Conservation (phyloP, 257 asterid species). For the Fraxinus americana region DNA sequence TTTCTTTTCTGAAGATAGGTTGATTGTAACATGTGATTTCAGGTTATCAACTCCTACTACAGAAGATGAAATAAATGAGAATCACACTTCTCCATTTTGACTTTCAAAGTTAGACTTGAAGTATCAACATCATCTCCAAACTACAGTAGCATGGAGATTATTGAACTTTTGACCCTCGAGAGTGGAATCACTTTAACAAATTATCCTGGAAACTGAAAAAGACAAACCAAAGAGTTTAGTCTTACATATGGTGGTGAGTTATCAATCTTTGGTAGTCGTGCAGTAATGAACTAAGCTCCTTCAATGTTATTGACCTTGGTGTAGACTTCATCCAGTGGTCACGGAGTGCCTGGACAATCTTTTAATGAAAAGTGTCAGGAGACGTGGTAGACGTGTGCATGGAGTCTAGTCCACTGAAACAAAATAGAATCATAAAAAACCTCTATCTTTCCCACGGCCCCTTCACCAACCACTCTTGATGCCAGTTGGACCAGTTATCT, state of each 20-base stretch:
- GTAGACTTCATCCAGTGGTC: conserved; percentile 72
- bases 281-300: conserved; percentile 82
- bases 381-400: conserved; percentile 24
- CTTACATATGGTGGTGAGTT: conserved; percentile 69
- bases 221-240: conserved; percentile 22
- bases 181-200: neutral
- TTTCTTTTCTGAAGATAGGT: neutral
- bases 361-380: conserved; percentile 15
- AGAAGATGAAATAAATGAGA: neutral
- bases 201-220: neutral
- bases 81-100: neutral
- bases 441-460: conserved; percentile 50
- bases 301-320: conserved; percentile 61
- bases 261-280: conserved; percentile 76
- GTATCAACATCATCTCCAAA: neutral
- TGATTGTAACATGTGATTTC: neutral
- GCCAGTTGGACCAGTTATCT: conserved; percentile 67
- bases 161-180: neutral
- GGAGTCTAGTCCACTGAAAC: conserved; percentile 8
- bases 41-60: neutral
- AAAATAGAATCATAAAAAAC: conserved; percentile 34
- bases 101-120: neutral
- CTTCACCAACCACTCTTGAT: conserved; percentile 51
- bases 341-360: conserved; percentile 53
- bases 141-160: neutral